These are phyloP conservation scores for Eimeria falciformis DNA, from an alignment of 169 alveolate species.

Conservation along the genomic window DNA sequence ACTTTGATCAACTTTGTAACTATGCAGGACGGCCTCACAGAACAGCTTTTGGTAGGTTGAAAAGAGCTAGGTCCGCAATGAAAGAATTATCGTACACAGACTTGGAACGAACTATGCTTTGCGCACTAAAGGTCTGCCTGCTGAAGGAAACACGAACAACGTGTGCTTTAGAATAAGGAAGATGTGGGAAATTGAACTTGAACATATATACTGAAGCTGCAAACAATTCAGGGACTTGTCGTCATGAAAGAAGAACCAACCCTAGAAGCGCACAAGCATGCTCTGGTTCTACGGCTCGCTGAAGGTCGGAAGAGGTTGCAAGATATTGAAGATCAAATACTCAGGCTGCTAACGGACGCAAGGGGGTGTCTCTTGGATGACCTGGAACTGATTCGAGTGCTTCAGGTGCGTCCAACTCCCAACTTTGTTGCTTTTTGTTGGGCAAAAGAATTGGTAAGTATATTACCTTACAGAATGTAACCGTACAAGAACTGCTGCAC, in stretches of 20 bases:
- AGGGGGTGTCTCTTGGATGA: slow-evolving; percentile 95
- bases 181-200: background rate
- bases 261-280: slow-evolving; percentile 92
- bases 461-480: too few species aligned
- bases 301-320: slow-evolving; percentile 91
- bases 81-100: too few species aligned
- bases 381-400: slow-evolving; percentile 91
- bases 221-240: slow-evolving; percentile 87
- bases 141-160: too few species aligned
- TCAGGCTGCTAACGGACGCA: slow-evolving; percentile 91
- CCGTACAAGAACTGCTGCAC: too few species aligned
- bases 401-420: slow-evolving; percentile 89
- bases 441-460: too few species aligned
- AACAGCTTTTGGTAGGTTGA: slow-evolving; percentile 89
- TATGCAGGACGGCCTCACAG: slow-evolving; percentile 92
- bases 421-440: too few species aligned
- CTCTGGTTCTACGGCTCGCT: slow-evolving; percentile 92
- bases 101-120: too few species aligned
- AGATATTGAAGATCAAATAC: slow-evolving; percentile 94
- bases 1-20: slow-evolving; percentile 95
- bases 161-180: background rate
- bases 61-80: too few species aligned
- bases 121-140: too few species aligned
- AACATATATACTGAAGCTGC: background rate
- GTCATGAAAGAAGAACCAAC: slow-evolving; percentile 93